Evolutionary conservation across 176 grass and related monocot genomes (phyloP).

Genomic region (Oryza rufipogon): DNA sequence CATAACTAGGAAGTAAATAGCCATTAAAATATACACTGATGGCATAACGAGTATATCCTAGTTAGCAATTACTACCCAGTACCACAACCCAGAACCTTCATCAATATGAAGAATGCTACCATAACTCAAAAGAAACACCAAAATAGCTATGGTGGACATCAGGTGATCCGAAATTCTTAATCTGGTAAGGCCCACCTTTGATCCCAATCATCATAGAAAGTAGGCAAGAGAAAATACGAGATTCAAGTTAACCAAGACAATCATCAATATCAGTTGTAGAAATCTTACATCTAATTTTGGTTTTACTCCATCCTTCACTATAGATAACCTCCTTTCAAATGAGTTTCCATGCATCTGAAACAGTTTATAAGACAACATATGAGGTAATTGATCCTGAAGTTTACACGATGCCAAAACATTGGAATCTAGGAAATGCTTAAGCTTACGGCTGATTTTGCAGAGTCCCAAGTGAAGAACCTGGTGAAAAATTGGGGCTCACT

Average conservation of each 20-base stretch:
- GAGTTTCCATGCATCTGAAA: slow-evolving; percentile 99
- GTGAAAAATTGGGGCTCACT: slow-evolving; percentile 90
- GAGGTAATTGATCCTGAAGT: slow-evolving; percentile 14
- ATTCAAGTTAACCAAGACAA: slow-evolving; percentile 34
- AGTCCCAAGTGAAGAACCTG: slow-evolving; percentile 97
- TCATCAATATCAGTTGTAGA: slow-evolving; percentile 16
- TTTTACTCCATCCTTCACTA: slow-evolving; percentile 84
- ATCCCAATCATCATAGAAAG: slow-evolving; percentile 23
- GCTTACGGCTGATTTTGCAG: slow-evolving; percentile 90
- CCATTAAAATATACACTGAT: slow-evolving; percentile 3
- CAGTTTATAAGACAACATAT: slow-evolving; percentile 38
- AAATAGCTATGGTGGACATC: background rate
- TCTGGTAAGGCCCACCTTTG: background rate
- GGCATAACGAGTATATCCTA: slow-evolving; percentile 10
- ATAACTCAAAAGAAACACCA: slow-evolving; percentile 30
- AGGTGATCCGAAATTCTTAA: background rate
- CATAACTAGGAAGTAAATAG: slow-evolving; percentile 15
- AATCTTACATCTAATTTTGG: slow-evolving; percentile 81
- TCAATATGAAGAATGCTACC: background rate
- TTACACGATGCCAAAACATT: slow-evolving; percentile 28
- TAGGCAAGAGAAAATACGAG: background rate
- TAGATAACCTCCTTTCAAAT: slow-evolving; percentile 88
- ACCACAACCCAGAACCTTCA: background rate
- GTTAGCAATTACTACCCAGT: background rate
- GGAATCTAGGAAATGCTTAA: slow-evolving; percentile 46